Evolutionary conservation across 2,329 filamentous ascomycete species (phyloP).

Genomic region (Anthostomella pinea): DNA sequence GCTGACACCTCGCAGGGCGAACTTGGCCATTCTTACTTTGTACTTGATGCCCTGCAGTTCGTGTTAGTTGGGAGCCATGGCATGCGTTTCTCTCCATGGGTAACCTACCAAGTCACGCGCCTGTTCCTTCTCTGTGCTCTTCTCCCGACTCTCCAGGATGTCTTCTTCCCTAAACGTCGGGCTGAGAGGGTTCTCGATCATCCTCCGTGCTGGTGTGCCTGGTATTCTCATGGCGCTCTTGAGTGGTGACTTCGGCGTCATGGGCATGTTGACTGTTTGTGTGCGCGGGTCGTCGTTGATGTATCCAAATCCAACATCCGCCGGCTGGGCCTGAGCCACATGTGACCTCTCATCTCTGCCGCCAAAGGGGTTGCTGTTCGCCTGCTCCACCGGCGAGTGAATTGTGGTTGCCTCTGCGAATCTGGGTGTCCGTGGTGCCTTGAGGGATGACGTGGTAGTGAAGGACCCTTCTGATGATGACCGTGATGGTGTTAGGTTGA

Average conservation of each 20-base stretch:
- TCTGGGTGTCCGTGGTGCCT: conserved; percentile 70
- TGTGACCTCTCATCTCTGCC: conserved; percentile 53
- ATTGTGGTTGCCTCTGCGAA: conserved; percentile 80
- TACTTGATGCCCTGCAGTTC: conserved; percentile 78
- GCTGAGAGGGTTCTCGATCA: conserved; percentile 74
- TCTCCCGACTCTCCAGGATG: conserved; percentile 79
- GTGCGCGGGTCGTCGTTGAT: conserved; percentile 59
- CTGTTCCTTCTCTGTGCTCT: conserved; percentile 79
- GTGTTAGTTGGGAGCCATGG: conserved; percentile 37
- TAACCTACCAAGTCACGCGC: conserved; percentile 77
- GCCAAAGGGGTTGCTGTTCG: conserved; percentile 51
- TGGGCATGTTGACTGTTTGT: conserved; percentile 58
- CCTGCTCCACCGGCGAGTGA: conserved; percentile 69
- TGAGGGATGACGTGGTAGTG: conserved; percentile 56
- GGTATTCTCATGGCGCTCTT: conserved; percentile 90
- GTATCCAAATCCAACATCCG: conserved; percentile 91
- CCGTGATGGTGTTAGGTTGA: conserved; percentile 51
- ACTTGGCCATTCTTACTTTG: conserved; percentile 87
- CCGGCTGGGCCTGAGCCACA: conserved; percentile 66
- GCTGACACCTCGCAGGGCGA: conserved; percentile 91
- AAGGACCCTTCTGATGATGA: conserved; percentile 49
- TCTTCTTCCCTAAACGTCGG: conserved; percentile 91
- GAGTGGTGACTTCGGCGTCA: conserved; percentile 73
- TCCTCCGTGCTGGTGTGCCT: conserved; percentile 73
- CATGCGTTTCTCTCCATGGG: background rate